Base-by-base conservation (phyloP, 495 filamentous ascomycete genomes). In the Extremus antarcticus region DNA sequence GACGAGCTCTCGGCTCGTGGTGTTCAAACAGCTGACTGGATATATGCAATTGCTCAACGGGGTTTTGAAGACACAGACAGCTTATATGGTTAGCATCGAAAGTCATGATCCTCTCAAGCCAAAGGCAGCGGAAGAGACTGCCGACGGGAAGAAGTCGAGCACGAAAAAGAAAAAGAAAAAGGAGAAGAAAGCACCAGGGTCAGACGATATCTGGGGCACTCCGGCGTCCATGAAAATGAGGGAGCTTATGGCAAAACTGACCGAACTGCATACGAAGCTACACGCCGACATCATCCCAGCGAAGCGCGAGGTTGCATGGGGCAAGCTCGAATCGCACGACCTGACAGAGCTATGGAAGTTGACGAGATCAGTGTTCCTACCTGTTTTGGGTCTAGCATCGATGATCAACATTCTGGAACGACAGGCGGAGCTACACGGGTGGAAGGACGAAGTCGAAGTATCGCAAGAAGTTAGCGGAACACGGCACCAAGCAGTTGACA, bases 371-470 rank as follows among this genome's bases (percentile, higher is more conserved):
- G 74, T 87, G 19, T 77, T 88, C 62, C 71, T 88, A 8, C 87
- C 88, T 0, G 63, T 87, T 0, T 68, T 85, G 11, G 88, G 88
- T 0, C 73, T 92, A 54, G 79, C 78, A n/a, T 86, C 86, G 1
- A 76, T 89, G 21, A 78, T 85, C 17, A 87, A 91, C 63, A 82
- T 92, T 15, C 88, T 94, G 58, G 78, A 87, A 63, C 78, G 86
- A 19, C 68, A 85, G 13, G 74, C 78, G 1, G 75, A 77, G 49
- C 62, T 62, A 46, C 62, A 71, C 22, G 76, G 74, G 7, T 80
- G 76, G 78, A 57, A 71, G 38, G 56, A 51, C 1, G 49, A 58
- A 10, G 46, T 24, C 17, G 46, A 20, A 25, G 47, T 56, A 69
- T 72, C 54, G 39, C 70, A 76, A 21, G 82, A 82, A 67, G 72